Conservation (phyloP, 116 monocot genomes). For the Zostera marina region DNA sequence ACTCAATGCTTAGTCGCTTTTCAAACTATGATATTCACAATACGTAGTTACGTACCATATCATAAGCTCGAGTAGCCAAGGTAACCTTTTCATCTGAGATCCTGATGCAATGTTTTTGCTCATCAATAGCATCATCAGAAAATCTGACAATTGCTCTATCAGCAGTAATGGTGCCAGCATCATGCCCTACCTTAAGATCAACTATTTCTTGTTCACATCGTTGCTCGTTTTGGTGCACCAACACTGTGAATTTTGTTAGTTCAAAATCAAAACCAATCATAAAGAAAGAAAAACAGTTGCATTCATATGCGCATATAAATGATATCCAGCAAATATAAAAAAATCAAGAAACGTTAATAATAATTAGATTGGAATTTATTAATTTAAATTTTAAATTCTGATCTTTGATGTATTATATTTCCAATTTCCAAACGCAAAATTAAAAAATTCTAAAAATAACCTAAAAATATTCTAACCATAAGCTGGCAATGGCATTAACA, state of each 20-base stretch:
- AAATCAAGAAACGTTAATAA: no score
- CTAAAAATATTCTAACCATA: no score
- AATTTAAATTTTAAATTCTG: no score
- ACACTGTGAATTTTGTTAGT: slow-evolving; percentile 4
- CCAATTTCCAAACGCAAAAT: no score
- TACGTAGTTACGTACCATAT: slow-evolving; percentile 41
- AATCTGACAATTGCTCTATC: slow-evolving; percentile 54
- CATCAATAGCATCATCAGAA: slow-evolving; percentile 92
- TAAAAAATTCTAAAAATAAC: no score
- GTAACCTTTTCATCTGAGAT: slow-evolving; percentile 94
- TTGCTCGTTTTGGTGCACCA: slow-evolving; percentile 69
- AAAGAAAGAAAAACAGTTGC: no score
- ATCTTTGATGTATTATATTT: no score
- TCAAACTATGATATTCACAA: background rate
- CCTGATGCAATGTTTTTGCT: slow-evolving; percentile 75
- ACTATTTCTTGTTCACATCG: slow-evolving; percentile 84
- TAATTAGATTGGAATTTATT: no score
- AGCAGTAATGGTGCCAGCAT: slow-evolving; percentile 40
- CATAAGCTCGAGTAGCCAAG: slow-evolving; percentile 75
- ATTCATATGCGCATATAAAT: no score
- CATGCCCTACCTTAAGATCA: slow-evolving; percentile 44
- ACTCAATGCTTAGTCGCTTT: no score
- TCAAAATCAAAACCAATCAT: background rate
- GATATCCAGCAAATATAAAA: no score
- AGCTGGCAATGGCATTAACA: no score